phyloP scores from a whole-genome alignment of 169 alveolate genomes.

The Amoebophrya sp. region DNA sequence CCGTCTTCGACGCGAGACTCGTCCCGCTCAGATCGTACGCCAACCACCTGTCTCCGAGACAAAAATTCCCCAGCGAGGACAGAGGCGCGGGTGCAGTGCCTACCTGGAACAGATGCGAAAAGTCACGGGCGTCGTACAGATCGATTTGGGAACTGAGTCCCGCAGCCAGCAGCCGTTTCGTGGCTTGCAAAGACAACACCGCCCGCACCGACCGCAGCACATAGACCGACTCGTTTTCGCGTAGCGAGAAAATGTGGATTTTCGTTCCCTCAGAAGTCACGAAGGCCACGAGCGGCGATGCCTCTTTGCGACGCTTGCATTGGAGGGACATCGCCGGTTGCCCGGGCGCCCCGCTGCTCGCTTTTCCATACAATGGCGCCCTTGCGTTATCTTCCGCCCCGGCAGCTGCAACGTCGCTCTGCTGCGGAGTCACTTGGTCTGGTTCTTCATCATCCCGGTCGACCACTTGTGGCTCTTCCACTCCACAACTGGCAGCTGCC shows the following conservation, averaged over 20 bases:
- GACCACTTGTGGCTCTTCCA: too few relatives aligned
- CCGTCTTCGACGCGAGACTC: too few relatives aligned
- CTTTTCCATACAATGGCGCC: too few relatives aligned
- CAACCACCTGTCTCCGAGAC: neutral
- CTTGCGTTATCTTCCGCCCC: too few relatives aligned
- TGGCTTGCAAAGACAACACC: neutral
- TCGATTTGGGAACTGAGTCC: neutral
- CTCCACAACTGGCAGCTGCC: too few relatives aligned
- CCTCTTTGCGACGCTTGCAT: too few relatives aligned
- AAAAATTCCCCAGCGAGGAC: neutral
- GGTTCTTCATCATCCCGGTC: too few relatives aligned
- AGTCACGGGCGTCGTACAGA: neutral
- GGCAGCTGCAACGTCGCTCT: too few relatives aligned
- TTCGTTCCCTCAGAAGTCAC: neutral
- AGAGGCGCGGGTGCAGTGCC: neutral
- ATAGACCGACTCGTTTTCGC: neutral
- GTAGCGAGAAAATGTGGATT: neutral
- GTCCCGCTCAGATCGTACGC: neutral
- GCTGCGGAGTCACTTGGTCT: too few relatives aligned
- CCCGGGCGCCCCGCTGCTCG: too few relatives aligned
- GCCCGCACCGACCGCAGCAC: neutral
- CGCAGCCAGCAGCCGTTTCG: neutral
- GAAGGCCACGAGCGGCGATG: too few relatives aligned
- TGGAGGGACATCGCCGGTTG: too few relatives aligned
- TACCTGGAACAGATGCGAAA: neutral